Evolutionary conservation across 2,329 filamentous ascomycete species (phyloP), one percentile per base, ranked within the genome.

Genomic region (Diaporthe sp.): DNA sequence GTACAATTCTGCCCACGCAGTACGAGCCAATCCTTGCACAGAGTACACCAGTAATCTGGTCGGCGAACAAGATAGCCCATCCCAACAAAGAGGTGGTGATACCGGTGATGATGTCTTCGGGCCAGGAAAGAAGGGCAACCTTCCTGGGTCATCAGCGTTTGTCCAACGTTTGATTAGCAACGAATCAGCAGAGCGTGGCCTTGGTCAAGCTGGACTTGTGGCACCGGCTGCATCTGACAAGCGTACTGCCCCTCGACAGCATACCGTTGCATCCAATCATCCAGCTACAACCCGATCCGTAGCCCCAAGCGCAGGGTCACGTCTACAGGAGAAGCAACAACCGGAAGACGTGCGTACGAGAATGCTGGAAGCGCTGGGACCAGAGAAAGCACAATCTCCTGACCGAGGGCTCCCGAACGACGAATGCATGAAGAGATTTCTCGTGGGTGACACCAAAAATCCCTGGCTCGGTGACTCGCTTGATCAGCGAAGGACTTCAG

Each of bases 31-130:
- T 10, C 17, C 22, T 20, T 22, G 47, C 20, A 44, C 31, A 4
- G 15, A 3, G 1, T 2, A 13, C 25, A 34, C 9, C 31, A 44
- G 15, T 7, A 28, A 49, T 9, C 8, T 20, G 4, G 15, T n/a
- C 3, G 44, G 12, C 5, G 20, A 6, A 49, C 6, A 1, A 31
- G 28, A 20, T 3, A 31, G 17, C 28, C 6, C 20, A 6, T 25
- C 15, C 34, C 51, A 15, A 28, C 17, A 15, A 9, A 4, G 13
- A 17, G n/a, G 17, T 17, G 4, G 42, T 17, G 39, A 25, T 8
- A 65, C 51, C 44, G 44, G 71, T 28, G 76, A 75, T 31, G 57
- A 77, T 58, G 17, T 73, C n/a, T 60, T 73, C 31, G 55, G 37
- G 10, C 22, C 49, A 39, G 17, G 10, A 2, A 25, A 44, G 20